These are phyloP conservation scores for Chenopodium formosanum DNA, from an alignment of 148 eudicot species.

Conservation along the genomic window DNA sequence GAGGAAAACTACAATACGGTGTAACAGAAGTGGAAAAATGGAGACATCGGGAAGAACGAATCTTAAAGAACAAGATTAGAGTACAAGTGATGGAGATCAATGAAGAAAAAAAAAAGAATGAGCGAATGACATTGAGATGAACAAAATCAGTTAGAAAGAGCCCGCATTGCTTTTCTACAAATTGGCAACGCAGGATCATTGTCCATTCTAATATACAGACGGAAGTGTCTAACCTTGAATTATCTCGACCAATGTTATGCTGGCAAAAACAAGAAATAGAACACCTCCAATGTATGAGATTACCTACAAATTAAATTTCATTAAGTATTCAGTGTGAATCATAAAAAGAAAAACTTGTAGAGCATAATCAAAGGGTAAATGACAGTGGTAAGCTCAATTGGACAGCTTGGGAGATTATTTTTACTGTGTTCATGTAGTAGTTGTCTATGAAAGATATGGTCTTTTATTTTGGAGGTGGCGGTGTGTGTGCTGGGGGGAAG, in stretches of 20 bases:
- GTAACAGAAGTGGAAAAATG: too few relatives aligned
- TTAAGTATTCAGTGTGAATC: too few relatives aligned
- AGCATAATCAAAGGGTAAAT: not conserved
- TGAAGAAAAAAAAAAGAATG: constrained; percentile 10
- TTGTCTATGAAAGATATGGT: not conserved
- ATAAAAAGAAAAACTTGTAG: not conserved
- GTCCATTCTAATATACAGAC: not conserved
- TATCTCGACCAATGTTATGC: constrained; percentile 73
- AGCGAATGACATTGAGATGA: not conserved
- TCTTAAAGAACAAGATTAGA: not conserved
- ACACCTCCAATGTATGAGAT: constrained; percentile 80
- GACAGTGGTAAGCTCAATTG: not conserved
- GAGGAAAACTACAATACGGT: not conserved
- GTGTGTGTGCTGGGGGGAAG: not conserved
- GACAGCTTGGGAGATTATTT: not conserved
- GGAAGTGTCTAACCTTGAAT: constrained; percentile 32
- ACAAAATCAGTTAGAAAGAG: not conserved
- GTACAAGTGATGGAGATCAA: not conserved
- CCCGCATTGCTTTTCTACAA: constrained; percentile 16
- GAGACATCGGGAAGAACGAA: not conserved
- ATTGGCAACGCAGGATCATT: constrained; percentile 2
- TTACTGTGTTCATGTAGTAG: not conserved
- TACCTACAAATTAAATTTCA: constrained; percentile 44
- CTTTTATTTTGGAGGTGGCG: too few relatives aligned
- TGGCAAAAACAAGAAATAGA: constrained; percentile 85